phyloP scores from a whole-genome alignment of 805 yeast genomes.

The Zygoascus tannicola region DNA sequence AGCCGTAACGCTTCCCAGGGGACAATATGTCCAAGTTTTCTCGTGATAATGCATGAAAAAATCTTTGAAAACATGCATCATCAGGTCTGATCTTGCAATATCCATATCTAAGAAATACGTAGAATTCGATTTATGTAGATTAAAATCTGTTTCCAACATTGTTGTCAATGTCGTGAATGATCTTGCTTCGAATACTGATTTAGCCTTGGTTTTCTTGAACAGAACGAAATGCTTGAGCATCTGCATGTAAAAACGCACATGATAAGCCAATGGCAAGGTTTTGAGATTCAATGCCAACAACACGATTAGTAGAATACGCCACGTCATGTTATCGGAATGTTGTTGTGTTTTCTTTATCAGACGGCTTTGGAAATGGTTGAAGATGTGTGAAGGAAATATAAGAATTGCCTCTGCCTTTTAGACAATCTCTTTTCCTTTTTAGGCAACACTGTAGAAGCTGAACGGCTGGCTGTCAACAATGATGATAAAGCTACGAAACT shows the following conservation, averaged over 20 bases:
- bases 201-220: slow-evolving; percentile 17
- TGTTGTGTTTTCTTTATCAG: too few relatives aligned
- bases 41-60: slow-evolving; percentile 40
- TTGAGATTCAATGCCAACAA: slow-evolving; percentile 43
- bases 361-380: not conserved
- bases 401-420: too few relatives aligned
- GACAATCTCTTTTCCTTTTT: too few relatives aligned
- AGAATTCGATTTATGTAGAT: slow-evolving; percentile 79
- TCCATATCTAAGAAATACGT: slow-evolving; percentile 80
- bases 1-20: slow-evolving; percentile 65
- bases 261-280: slow-evolving; percentile 58
- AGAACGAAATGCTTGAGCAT: slow-evolving; percentile 36
- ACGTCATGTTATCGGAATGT: too few relatives aligned
- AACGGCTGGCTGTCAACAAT: not conserved
- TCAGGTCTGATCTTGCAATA: slow-evolving; percentile 57
- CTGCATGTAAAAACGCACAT: slow-evolving; percentile 48
- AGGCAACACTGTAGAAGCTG: not conserved
- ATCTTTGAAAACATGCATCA: slow-evolving; percentile 49
- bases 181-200: slow-evolving; percentile 34
- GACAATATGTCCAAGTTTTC: slow-evolving; percentile 49
- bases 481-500: not conserved
- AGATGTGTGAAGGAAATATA: too few relatives aligned
- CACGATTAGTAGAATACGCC: slow-evolving; percentile 14
- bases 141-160: slow-evolving; percentile 75
- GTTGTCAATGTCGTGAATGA: slow-evolving; percentile 49